Percentiles rank a stretch among this genome's conserved stretches.
Evolutionary conservation across 192 early-diverging fungal genomes (phyloP).

Genomic region (Gaertneriomyces sp.): DNA sequence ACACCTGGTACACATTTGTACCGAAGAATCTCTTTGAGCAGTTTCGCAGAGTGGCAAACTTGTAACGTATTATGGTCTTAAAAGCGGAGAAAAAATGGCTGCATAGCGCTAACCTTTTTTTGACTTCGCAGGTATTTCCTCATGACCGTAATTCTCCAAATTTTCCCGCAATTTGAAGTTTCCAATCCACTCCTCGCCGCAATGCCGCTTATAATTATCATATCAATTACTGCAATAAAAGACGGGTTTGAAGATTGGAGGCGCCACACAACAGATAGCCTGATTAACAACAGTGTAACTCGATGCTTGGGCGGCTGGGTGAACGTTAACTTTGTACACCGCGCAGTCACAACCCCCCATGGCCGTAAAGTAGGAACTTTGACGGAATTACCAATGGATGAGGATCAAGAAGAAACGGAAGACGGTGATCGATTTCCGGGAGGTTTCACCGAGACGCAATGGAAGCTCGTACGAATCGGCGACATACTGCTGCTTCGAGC

Average conservation of each 20-base stretch:
- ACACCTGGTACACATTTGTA: constrained; percentile 84
- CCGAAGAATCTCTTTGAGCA: constrained; percentile 97
- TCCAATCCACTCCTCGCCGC: constrained; percentile 48
- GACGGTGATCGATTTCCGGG: no score
- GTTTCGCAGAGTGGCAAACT: constrained; percentile 70
- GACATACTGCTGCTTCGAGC: constrained; percentile 81
- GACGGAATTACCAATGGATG: no score
- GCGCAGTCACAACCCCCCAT: constrained; percentile 23
- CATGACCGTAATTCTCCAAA: constrained; percentile 76
- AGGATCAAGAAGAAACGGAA: no score
- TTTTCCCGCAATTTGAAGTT: constrained; percentile 61
- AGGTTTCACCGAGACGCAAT: constrained; percentile 42
- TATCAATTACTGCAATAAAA: constrained; percentile 49
- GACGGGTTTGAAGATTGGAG: constrained; percentile 87
- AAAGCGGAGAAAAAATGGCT: not conserved
- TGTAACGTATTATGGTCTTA: constrained; percentile 7
- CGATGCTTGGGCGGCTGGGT: constrained; percentile 50
- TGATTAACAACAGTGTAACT: constrained; percentile 70
- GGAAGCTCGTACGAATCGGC: constrained; percentile 80
- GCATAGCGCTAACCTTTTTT: not conserved
- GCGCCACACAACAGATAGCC: constrained; percentile 78
- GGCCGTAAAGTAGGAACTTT: constrained; percentile 1
- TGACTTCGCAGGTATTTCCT: constrained; percentile 93
- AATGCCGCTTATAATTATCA: constrained; percentile 55
- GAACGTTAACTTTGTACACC: constrained; percentile 44